Conservation (phyloP, 306 rosid genomes). For the Vigna radiata region DNA sequence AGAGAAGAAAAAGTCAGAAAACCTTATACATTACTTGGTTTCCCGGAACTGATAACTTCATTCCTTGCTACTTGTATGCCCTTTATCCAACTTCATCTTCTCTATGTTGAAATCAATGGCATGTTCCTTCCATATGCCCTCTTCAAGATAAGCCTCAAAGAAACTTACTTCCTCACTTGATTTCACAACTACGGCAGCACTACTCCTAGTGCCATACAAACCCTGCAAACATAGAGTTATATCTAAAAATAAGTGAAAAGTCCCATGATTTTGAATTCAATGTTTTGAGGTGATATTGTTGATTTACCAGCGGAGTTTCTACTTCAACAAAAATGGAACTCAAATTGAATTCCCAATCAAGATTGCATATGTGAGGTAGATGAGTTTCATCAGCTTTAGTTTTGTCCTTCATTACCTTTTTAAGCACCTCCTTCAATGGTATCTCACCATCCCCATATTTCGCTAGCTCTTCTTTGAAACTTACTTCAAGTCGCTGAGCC, state of each 20-base stretch:
- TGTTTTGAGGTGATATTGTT: neutral
- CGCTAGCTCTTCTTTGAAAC: constrained; percentile 51
- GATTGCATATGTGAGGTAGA: constrained; percentile 59
- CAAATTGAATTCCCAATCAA: constrained; percentile 58
- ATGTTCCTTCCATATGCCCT: constrained; percentile 59
- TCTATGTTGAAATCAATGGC: constrained; percentile 50
- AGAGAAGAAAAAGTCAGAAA: neutral
- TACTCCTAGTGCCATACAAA: constrained; percentile 68
- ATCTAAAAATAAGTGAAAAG: too few relatives aligned
- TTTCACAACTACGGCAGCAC: constrained; percentile 55
- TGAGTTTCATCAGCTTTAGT: constrained; percentile 55
- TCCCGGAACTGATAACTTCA: neutral
- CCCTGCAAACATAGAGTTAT: constrained; percentile 46
- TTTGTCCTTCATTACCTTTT: constrained; percentile 61
- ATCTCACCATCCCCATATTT: constrained; percentile 50
- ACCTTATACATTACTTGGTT: neutral
- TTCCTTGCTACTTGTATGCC: neutral
- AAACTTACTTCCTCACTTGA: constrained; percentile 53
- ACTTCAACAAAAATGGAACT: constrained; percentile 74
- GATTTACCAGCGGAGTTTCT: constrained; percentile 60
- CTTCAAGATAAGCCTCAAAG: constrained; percentile 54
- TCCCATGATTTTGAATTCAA: neutral
- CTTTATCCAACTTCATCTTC: constrained; percentile 26
- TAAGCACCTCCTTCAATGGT: constrained; percentile 48
- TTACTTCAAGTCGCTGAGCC: constrained; percentile 52